These are phyloP conservation scores for Zymoseptoria ardabiliae DNA, from an alignment of 2,329 filamentous ascomycete genomes.

Conservation along the genomic window DNA sequence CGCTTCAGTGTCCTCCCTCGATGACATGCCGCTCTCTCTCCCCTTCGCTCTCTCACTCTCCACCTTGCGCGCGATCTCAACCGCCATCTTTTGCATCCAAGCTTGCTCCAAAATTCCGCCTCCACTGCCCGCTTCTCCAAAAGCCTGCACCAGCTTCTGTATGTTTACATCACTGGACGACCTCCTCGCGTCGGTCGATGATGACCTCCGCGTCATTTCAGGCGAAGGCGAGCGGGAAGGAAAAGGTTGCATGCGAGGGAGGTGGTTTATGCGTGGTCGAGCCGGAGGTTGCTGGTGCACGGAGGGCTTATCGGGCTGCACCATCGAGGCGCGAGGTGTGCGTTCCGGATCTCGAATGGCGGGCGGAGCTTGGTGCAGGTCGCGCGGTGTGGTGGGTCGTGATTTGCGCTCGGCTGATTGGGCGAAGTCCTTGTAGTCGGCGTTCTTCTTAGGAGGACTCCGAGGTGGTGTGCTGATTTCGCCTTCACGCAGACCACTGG, in stretches of 20 bases:
- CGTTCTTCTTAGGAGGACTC: conserved; percentile 35
- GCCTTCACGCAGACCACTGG: conserved; percentile 24
- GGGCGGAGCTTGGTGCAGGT: conserved; percentile 1
- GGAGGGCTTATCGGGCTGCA: conserved; percentile 13
- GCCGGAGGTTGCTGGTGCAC: neutral
- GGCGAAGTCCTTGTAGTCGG: conserved; percentile 23
- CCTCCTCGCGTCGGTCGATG: conserved; percentile 7
- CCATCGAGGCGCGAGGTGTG: conserved; percentile 28
- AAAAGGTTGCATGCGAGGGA: conserved; percentile 12
- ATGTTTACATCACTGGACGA: conserved; percentile 16
- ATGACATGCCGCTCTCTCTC: conserved; percentile 15
- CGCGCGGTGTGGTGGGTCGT: conserved; percentile 13
- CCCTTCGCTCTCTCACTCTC: conserved; percentile 67
- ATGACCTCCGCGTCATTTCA: conserved; percentile 11
- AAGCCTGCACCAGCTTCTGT: conserved; percentile 17
- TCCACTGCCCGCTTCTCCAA: conserved; percentile 20
- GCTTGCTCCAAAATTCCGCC: conserved; percentile 66
- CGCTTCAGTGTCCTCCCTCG: conserved; percentile 19
- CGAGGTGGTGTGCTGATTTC: conserved; percentile 42
- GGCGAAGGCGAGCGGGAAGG: conserved; percentile 19
- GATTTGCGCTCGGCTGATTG: conserved; percentile 4
- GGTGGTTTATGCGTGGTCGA: conserved; percentile 8
- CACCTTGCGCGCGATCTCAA: conserved; percentile 79
- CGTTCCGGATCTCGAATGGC: conserved; percentile 30
- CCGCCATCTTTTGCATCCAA: conserved; percentile 89